A percentile compares a stretch with the other conserved stretches of the same genome.
Conservation (phyloP, 805 yeast species). For the Candida tallmaniae region DNA sequence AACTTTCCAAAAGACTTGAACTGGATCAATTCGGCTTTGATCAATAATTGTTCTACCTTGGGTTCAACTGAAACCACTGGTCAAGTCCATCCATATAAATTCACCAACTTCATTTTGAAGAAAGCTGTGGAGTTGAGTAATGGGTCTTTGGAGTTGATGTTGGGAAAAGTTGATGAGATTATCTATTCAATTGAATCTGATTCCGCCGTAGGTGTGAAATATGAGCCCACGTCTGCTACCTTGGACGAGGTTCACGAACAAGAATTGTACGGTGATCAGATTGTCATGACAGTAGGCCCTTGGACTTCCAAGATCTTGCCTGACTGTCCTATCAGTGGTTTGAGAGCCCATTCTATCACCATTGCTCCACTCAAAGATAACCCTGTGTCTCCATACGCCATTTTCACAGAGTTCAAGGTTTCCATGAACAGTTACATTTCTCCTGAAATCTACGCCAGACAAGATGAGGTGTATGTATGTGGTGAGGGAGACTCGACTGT, state of each 20-base stretch:
- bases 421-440: slow-evolving; percentile 66
- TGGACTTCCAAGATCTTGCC: slow-evolving; percentile 93
- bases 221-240: slow-evolving; percentile 40
- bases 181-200: slow-evolving; percentile 59
- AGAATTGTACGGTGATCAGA: slow-evolving; percentile 62
- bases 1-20: slow-evolving; percentile 58
- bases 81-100: slow-evolving; percentile 93
- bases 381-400: slow-evolving; percentile 84
- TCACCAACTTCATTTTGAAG: slow-evolving; percentile 77
- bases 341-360: slow-evolving; percentile 93
- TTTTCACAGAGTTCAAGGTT: slow-evolving; percentile 86
- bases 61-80: slow-evolving; percentile 90
- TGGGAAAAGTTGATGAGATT: slow-evolving; percentile 78
- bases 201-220: slow-evolving; percentile 68
- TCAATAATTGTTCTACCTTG: slow-evolving; percentile 69
- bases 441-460: slow-evolving; percentile 93
- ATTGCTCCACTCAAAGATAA: slow-evolving; percentile 71
- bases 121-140: slow-evolving; percentile 65
- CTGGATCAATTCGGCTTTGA: slow-evolving; percentile 68
- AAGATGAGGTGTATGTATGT: slow-evolving; percentile 93
- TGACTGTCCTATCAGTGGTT: slow-evolving; percentile 89
- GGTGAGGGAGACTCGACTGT: slow-evolving; percentile 95
- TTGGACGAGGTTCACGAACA: slow-evolving; percentile 20
- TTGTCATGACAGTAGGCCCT: slow-evolving; percentile 89
- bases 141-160: slow-evolving; percentile 76